These are phyloP conservation scores for Lentinula detonsa DNA, from an alignment of 768 basidiomycete species.

Conservation along the genomic window DNA sequence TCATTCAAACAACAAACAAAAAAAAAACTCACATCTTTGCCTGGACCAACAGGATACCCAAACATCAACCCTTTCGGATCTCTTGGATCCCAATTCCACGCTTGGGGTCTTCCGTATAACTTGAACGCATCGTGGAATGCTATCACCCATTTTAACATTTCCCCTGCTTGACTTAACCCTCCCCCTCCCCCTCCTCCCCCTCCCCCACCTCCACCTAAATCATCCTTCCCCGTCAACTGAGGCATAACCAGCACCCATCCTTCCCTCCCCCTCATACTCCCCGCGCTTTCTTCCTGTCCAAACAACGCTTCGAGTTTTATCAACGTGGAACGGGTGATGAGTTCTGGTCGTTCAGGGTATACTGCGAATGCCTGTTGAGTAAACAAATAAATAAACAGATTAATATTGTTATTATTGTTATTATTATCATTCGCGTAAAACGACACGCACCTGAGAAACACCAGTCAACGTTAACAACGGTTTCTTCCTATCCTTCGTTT, in stretches of 20 bases:
- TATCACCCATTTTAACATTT: conserved; percentile 92
- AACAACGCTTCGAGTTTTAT: conserved; percentile 89
- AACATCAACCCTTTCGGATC: conserved; percentile 85
- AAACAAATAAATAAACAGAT: no score
- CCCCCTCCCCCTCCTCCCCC: conserved; percentile 25
- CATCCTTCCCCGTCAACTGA: conserved; percentile 49
- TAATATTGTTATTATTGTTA: no score
- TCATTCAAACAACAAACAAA: not conserved
- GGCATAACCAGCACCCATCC: conserved; percentile 93
- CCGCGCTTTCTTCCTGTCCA: conserved; percentile 65
- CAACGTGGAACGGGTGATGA: conserved; percentile 83
- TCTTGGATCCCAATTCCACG: conserved; percentile 87
- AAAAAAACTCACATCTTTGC: conserved; percentile 61
- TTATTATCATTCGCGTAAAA: no score
- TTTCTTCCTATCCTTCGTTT: conserved; percentile 70
- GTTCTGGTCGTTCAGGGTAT: conserved; percentile 91
- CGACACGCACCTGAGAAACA: conserved; percentile 34
- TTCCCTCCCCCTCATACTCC: conserved; percentile 59
- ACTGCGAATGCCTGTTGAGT: conserved; percentile 78
- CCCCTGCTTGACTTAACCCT: conserved; percentile 55
- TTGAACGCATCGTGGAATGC: conserved; percentile 83
- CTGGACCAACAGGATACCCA: conserved; percentile 83
- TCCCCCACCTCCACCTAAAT: no score
- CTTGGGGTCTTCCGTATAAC: conserved; percentile 82
- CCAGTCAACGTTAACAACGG: conserved; percentile 62